A percentile compares a stretch with the other conserved stretches of the same genome.
Evolutionary conservation across 192 early-diverging fungal species (phyloP).

Genomic region (Phycomyces blakesleeanus): DNA sequence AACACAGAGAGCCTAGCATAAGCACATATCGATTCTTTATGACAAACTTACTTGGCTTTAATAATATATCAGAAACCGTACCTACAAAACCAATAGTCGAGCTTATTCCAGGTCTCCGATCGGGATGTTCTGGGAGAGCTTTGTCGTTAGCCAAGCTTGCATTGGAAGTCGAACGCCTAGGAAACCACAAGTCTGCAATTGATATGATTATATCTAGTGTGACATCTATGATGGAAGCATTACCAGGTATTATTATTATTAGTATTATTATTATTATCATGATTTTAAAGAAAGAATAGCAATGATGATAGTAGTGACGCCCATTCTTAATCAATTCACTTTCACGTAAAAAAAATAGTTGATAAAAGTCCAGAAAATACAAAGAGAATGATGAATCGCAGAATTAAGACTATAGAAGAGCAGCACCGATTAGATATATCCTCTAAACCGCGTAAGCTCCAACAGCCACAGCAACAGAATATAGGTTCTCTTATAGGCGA

Average conservation of each 20-base stretch:
- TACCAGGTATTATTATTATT: background rate
- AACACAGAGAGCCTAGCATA: no score
- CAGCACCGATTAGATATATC: background rate
- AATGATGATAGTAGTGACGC: no score
- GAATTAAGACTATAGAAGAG: background rate
- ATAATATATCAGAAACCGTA: background rate
- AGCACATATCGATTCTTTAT: no score
- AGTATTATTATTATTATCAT: background rate
- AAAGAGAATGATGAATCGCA: background rate
- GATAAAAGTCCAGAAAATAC: background rate
- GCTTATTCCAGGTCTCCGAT: background rate
- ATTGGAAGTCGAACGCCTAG: background rate
- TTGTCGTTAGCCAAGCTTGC: background rate
- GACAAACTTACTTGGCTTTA: no score
- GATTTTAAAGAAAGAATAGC: background rate
- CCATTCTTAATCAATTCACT: no score
- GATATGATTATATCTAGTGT: conserved; percentile 1
- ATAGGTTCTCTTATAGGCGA: background rate
- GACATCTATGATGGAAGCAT: background rate
- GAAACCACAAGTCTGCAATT: background rate
- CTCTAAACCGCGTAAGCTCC: background rate
- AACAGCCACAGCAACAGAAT: background rate
- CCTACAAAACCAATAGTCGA: background rate
- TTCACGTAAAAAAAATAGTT: background rate
- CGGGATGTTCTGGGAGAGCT: background rate